These are phyloP conservation scores for Polyporus arcularius DNA, from an alignment of 768 basidiomycete genomes.

Conservation along the genomic window DNA sequence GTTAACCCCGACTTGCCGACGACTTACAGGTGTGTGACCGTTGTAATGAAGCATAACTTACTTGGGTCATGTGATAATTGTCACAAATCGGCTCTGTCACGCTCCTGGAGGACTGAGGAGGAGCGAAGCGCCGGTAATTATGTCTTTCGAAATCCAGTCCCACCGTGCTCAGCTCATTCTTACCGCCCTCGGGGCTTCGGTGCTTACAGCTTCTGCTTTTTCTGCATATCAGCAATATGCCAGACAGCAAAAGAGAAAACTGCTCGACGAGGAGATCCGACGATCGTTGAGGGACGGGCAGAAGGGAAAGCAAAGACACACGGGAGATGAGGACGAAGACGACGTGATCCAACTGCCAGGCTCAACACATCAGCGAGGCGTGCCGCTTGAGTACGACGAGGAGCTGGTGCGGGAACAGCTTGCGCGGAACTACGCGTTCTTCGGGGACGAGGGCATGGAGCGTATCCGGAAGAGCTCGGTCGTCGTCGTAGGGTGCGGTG, in stretches of 20 bases:
- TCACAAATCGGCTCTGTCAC: neutral
- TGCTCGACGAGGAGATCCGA: slow-evolving; percentile 58
- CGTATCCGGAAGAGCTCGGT: slow-evolving; percentile 75
- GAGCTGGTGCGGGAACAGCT: slow-evolving; percentile 86
- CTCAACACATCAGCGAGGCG: neutral
- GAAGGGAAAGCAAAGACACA: neutral
- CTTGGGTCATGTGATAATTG: no score
- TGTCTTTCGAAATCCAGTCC: slow-evolving; percentile 37
- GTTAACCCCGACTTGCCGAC: no score
- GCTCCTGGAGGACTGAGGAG: neutral
- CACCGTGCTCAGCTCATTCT: slow-evolving; percentile 67
- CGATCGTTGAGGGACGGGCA: slow-evolving; percentile 44
- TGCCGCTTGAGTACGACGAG: slow-evolving; percentile 59
- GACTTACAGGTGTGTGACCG: no score
- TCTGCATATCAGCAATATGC: slow-evolving; percentile 55
- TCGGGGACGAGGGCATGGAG: slow-evolving; percentile 86
- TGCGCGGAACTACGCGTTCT: slow-evolving; percentile 92
- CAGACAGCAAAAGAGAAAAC: slow-evolving; percentile 46
- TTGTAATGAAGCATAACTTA: no score
- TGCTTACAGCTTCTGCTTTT: slow-evolving; percentile 60
- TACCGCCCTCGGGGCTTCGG: slow-evolving; percentile 64
- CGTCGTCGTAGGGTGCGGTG: slow-evolving; percentile 92
- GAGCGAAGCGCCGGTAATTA: neutral
- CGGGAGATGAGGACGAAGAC: neutral
- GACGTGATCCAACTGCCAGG: slow-evolving; percentile 9